These are phyloP conservation scores for Paxillus ammoniavirescens DNA, from an alignment of 768 basidiomycete genomes.

Conservation along the genomic window DNA sequence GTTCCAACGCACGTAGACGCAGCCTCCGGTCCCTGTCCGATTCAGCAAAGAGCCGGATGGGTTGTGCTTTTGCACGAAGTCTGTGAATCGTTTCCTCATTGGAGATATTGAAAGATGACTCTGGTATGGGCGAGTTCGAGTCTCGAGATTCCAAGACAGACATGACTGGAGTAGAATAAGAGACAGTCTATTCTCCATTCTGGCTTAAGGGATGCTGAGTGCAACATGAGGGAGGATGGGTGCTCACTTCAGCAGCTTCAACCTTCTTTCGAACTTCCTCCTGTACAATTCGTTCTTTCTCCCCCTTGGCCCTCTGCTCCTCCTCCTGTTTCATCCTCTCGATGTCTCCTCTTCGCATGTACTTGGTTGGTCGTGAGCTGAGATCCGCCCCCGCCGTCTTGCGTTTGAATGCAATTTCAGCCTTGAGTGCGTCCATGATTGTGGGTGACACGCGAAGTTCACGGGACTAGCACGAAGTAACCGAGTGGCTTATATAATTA, in stretches of 20 bases:
- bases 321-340: slow-evolving; percentile 62
- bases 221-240: slow-evolving; percentile 5
- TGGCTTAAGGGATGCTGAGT: slow-evolving; percentile 32
- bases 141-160: slow-evolving; percentile 34
- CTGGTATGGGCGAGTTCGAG: slow-evolving; percentile 38
- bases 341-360: slow-evolving; percentile 88
- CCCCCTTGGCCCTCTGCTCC: slow-evolving; percentile 33
- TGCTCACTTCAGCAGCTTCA: slow-evolving; percentile 42
- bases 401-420: slow-evolving; percentile 86
- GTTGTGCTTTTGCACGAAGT: slow-evolving; percentile 88
- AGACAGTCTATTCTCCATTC: slow-evolving; percentile 48
- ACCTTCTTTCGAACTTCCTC: slow-evolving; percentile 18
- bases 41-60: slow-evolving; percentile 93
- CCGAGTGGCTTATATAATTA: slow-evolving; percentile 23
- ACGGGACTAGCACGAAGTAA: neutral
- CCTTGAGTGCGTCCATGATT: slow-evolving; percentile 86
- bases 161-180: slow-evolving; percentile 42
- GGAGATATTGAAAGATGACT: slow-evolving; percentile 77
- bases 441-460: neutral
- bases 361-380: slow-evolving; percentile 66
- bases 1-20: slow-evolving; percentile 87
- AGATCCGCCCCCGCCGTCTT: slow-evolving; percentile 60
- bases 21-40: slow-evolving; percentile 91
- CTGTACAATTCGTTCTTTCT: slow-evolving; percentile 33
- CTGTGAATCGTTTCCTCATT: slow-evolving; percentile 90